phyloP scores from a whole-genome alignment of 257 asterid species.

The Fraxinus anomala region DNA sequence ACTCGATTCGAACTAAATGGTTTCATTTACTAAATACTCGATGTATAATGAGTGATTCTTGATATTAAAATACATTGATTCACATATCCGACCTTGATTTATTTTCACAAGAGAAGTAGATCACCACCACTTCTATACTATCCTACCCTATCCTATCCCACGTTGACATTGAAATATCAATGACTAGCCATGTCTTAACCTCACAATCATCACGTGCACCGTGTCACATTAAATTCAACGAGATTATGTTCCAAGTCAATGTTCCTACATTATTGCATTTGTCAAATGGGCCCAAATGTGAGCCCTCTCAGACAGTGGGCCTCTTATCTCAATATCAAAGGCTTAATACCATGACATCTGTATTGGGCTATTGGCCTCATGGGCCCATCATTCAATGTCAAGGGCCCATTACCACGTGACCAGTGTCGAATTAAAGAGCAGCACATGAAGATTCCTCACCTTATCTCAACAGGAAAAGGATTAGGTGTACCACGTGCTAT shows the following conservation, averaged over 20 bases:
- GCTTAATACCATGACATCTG: neutral
- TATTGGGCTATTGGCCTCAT: neutral
- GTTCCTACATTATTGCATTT: neutral
- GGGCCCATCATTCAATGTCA: neutral
- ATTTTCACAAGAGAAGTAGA: no score
- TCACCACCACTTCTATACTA: no score
- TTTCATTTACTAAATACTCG: no score
- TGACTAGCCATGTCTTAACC: neutral
- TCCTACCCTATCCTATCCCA: neutral
- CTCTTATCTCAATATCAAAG: neutral
- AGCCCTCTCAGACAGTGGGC: neutral
- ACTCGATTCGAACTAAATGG: no score
- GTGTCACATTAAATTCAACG: neutral
- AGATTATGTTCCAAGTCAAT: neutral
- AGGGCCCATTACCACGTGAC: conserved; percentile 1
- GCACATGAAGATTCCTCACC: neutral
- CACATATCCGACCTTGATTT: no score
- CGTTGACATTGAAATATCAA: neutral
- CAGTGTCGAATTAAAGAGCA: neutral
- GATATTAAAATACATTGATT: no score
- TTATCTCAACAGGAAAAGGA: neutral
- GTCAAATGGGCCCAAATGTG: neutral
- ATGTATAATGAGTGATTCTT: no score
- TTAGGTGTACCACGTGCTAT: neutral
- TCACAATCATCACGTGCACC: conserved; percentile 7